A percentile compares a stretch with the other conserved stretches of the same genome.
Evolutionary conservation across 345 rosid species (phyloP).

Genomic region (Passiflora organensis): DNA sequence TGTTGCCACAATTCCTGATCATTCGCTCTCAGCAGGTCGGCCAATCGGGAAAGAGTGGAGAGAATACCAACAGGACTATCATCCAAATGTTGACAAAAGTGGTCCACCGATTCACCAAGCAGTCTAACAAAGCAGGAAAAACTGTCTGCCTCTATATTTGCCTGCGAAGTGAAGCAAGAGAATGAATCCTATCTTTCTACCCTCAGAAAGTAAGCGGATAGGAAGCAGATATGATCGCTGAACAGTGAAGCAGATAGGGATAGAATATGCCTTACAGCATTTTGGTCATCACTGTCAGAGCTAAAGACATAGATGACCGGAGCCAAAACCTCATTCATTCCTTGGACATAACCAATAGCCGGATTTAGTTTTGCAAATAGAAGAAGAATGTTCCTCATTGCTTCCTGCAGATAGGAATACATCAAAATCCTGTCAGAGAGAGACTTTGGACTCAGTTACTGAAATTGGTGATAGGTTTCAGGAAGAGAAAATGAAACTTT

Average conservation of each 20-base stretch:
- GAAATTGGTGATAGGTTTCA: neutral
- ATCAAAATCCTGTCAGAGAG: neutral
- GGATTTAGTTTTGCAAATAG: constrained; percentile 71
- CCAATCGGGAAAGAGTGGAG: constrained; percentile 53
- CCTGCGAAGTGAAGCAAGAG: constrained; percentile 27
- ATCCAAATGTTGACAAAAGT: constrained; percentile 65
- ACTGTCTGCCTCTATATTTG: constrained; percentile 61
- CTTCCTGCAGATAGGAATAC: constrained; percentile 33
- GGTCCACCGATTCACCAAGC: constrained; percentile 63
- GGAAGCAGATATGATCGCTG: no score
- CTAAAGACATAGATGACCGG: constrained; percentile 60
- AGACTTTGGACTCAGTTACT: neutral
- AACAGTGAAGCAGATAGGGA: neutral
- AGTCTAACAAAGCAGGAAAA: constrained; percentile 58
- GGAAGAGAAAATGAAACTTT: neutral
- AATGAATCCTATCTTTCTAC: neutral
- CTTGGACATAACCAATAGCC: constrained; percentile 68
- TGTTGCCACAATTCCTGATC: constrained; percentile 70
- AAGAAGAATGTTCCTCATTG: constrained; percentile 66
- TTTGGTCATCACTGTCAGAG: constrained; percentile 44
- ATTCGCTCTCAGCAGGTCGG: constrained; percentile 50
- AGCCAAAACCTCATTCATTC: constrained; percentile 80
- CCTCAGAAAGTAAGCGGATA: neutral
- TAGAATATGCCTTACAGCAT: constrained; percentile 46
- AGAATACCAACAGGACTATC: constrained; percentile 65